Percentiles rank a stretch among this genome's conserved stretches.
Conservation (phyloP, 805 yeast genomes). For the Yarrowia alimentaria region DNA sequence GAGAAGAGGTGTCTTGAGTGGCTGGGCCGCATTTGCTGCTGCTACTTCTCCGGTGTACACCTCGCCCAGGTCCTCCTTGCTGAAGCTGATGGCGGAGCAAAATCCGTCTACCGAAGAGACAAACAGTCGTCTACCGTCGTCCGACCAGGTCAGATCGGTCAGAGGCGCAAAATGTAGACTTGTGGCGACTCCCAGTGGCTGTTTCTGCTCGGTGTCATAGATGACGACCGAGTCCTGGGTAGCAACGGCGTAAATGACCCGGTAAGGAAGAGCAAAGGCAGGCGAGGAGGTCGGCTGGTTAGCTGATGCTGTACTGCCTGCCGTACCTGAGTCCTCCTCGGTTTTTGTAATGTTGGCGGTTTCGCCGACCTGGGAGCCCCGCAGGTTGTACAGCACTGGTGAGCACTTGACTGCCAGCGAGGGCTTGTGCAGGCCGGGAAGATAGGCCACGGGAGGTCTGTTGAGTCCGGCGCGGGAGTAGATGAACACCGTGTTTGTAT, state of each 20-base stretch:
- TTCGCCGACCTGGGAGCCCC: conserved; percentile 27
- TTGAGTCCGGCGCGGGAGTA: conserved; percentile 69
- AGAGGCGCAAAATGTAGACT: conserved; percentile 85
- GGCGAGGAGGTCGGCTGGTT: conserved; percentile 30
- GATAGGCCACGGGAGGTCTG: conserved; percentile 68
- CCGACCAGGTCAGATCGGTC: conserved; percentile 84
- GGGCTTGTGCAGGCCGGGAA: conserved; percentile 80
- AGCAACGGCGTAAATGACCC: conserved; percentile 88
- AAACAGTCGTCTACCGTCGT: conserved; percentile 67
- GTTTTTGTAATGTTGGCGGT: conserved; percentile 11
- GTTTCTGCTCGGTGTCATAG: conserved; percentile 70
- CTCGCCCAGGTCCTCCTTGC: conserved; percentile 56
- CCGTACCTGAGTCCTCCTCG: background rate
- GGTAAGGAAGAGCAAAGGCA: conserved; percentile 63
- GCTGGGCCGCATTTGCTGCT: background rate
- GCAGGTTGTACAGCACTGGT: conserved; percentile 56
- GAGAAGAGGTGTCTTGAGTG: conserved; percentile 7
- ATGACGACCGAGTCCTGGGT: conserved; percentile 80
- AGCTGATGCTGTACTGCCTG: background rate
- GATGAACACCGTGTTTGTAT: conserved; percentile 71
- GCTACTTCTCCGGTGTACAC: conserved; percentile 28
- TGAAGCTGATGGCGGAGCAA: conserved; percentile 65
- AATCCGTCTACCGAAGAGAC: conserved; percentile 91
- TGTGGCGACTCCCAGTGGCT: conserved; percentile 70
- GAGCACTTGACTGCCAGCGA: conserved; percentile 80